These are phyloP conservation scores for Arthrocladium fulminans DNA, from an alignment of 2,329 filamentous ascomycete genomes.

Conservation along the genomic window DNA sequence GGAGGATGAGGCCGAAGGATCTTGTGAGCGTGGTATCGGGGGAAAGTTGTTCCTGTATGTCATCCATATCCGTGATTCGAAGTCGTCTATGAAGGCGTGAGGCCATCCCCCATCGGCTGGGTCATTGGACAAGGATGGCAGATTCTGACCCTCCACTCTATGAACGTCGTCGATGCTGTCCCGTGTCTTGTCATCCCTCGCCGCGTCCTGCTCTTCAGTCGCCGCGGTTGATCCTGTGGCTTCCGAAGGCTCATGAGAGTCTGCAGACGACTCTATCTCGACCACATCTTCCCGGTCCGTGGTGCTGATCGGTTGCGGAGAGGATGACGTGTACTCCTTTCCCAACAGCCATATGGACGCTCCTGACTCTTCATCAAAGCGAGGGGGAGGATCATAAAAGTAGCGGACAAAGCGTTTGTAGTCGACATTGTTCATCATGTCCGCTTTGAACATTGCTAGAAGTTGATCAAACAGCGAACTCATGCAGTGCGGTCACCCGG, in stretches of 20 bases:
- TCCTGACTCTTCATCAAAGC: constrained; percentile 61
- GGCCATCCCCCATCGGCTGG: constrained; percentile 59
- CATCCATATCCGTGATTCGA: constrained; percentile 91
- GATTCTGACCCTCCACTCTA: constrained; percentile 16
- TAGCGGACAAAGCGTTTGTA: constrained; percentile 78
- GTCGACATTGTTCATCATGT: constrained; percentile 58
- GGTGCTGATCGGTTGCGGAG: constrained; percentile 21
- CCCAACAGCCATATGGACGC: constrained; percentile 79
- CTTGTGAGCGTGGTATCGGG: constrained; percentile 67
- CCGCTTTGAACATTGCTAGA: constrained; percentile 17
- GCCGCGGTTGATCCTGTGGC: constrained; percentile 14
- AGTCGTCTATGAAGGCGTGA: constrained; percentile 74
- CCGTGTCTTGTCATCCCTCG: constrained; percentile 11
- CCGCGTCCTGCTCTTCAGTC: constrained; percentile 11
- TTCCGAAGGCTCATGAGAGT: constrained; percentile 22
- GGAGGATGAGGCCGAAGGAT: constrained; percentile 59
- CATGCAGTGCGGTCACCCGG: constrained; percentile 3
- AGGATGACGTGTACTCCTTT: constrained; percentile 41
- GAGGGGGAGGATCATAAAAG: constrained; percentile 84
- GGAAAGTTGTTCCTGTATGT: constrained; percentile 86
- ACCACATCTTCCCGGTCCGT: constrained; percentile 24
- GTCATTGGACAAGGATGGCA: constrained; percentile 21
- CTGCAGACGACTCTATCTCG: constrained; percentile 23
- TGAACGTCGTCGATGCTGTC: constrained; percentile 21
- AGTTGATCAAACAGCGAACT: constrained; percentile 12